Evolutionary conservation across 1,284 basidiomycete genomes (phyloP).

Genomic region (Meripilus lineatus): DNA sequence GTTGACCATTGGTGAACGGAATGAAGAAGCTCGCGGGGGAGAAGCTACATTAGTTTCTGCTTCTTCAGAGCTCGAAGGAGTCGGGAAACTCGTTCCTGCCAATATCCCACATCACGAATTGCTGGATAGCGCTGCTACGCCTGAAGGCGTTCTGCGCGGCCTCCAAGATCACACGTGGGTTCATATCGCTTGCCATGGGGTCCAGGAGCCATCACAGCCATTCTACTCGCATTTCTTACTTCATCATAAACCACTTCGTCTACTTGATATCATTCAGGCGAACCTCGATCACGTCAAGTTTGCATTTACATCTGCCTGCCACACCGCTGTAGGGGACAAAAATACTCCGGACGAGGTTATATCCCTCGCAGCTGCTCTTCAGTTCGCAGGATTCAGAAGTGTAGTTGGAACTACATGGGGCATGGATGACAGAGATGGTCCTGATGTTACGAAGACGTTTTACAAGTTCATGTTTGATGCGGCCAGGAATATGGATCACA

Average conservation of each 20-base stretch:
- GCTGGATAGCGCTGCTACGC: constrained; percentile 6
- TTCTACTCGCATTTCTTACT: background rate
- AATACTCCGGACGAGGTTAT: constrained; percentile 23
- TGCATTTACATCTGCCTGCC: constrained; percentile 32
- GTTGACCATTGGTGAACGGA: background rate
- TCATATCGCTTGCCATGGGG: constrained; percentile 29
- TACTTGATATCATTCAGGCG: background rate
- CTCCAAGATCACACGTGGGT: constrained; percentile 12
- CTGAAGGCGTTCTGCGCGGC: constrained; percentile 14
- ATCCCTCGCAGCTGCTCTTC: constrained; percentile 29
- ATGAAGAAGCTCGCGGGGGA: no score
- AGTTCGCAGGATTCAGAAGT: constrained; percentile 28
- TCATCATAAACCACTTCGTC: background rate
- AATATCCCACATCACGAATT: background rate
- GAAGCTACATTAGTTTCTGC: no score
- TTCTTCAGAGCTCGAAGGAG: background rate
- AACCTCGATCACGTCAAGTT: constrained; percentile 8
- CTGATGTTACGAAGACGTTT: background rate
- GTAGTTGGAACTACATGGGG: constrained; percentile 31
- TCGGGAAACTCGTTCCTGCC: background rate
- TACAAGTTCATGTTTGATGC: no score
- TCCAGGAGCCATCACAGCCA: constrained; percentile 13
- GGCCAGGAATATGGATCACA: no score
- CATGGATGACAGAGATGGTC: constrained; percentile 1
- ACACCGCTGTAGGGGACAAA: constrained; percentile 27